These are phyloP conservation scores for Trametes versicolor DNA, from an alignment of 1,284 basidiomycete species.

Conservation along the genomic window DNA sequence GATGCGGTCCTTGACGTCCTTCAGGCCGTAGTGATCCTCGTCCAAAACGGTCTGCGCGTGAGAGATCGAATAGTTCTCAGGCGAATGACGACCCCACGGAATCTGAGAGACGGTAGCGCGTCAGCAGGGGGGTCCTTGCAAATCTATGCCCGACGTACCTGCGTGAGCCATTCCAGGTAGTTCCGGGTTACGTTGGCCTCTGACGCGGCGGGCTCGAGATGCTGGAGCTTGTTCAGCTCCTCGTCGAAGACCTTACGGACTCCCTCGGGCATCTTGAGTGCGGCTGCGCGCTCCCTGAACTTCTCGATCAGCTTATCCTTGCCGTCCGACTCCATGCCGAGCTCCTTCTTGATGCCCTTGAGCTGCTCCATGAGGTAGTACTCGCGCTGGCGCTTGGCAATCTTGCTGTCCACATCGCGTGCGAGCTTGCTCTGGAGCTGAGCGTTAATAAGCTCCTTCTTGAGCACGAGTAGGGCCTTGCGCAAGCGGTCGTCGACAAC, in stretches of 20 bases:
- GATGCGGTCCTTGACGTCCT: constrained; percentile 97
- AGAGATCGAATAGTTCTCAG: constrained; percentile 92
- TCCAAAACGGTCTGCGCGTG: constrained; percentile 91
- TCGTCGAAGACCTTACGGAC: constrained; percentile 98
- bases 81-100: constrained; percentile 96
- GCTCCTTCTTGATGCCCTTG: constrained; percentile 98
- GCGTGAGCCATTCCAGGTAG: constrained; percentile 96
- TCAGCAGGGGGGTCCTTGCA: background rate
- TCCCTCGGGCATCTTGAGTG: constrained; percentile 92
- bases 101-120: constrained; percentile 62
- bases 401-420: constrained; percentile 95
- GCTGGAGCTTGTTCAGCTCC: constrained; percentile 92
- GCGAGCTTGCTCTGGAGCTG: constrained; percentile 96
- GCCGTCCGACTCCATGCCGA: constrained; percentile 97
- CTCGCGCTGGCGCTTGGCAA: constrained; percentile 96
- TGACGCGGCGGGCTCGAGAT: constrained; percentile 91
- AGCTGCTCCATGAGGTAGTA: constrained; percentile 99
- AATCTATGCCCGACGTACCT: constrained; percentile 54
- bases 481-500: constrained; percentile 91
- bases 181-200: constrained; percentile 98
- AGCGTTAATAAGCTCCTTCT: constrained; percentile 98
- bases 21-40: constrained; percentile 96
- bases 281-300: constrained; percentile 90
- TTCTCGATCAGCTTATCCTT: constrained; percentile 98
- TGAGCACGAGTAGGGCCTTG: constrained; percentile 92